Base-by-base conservation (phyloP, 805 yeast species). In the Dipodascus albidus region DNA sequence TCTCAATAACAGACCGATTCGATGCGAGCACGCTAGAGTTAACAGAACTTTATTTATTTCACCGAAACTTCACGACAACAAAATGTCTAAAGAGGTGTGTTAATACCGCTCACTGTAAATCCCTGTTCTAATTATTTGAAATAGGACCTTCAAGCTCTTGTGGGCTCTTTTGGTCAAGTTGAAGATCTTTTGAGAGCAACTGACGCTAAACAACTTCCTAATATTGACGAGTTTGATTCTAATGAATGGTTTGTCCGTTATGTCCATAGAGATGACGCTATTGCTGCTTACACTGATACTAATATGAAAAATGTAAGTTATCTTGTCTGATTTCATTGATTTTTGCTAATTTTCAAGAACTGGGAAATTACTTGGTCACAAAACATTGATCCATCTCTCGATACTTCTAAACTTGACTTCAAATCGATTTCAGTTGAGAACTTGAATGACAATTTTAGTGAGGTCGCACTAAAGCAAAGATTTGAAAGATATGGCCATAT, bases 11-110 rank as follows among this genome's bases (percentile, higher is more conserved):
- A 76, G 96, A 64, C 72, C 80, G 2, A 79, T 91, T 48, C 77
- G 97, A 53, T 87, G 96, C 69, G 97, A 91, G 68, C 82, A 82
- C 19, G 98, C 98, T 0, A 82, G 85, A 62, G 96, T 90, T 49
- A 91, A 90, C 67, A 75, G 97, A 58, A 90, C 97, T 14, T 71
- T 91, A 47, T 85, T 79, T 64, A 66, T 88, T 48, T 68, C 81
- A 11, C 56, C 65, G 6, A 42, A 38, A 38, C 20, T 17, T n/a
- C 17, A 14, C 15, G 44, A 38, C 44, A 38, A 38, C n/a, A 38
- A 38, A n/a, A 38, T 38, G 44, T n/a, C 44, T 38, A 38, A 14
- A 38, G 44, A 38, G 17, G 44, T 38, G 20, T 6, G 44, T 9
- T 9, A 31, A 31, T 9, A 9, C 15, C 15, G 38, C 15, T 15